Evolutionary conservation across 2,329 filamentous ascomycete genomes (phyloP), one percentile per base, ranked within the genome.

Genomic region (Penicillium digitatum): DNA sequence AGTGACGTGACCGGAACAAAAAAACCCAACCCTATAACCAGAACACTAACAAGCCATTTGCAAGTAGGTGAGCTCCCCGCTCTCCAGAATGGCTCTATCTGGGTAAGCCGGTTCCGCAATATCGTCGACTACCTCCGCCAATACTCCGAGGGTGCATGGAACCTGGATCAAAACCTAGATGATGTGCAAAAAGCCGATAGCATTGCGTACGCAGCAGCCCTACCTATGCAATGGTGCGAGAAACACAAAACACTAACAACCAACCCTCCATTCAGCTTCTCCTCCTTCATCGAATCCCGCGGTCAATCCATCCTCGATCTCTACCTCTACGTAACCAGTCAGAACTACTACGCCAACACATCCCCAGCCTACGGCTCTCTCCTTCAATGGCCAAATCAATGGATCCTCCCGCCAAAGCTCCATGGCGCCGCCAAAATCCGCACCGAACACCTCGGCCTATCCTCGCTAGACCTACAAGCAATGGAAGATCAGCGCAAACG

Each of bases 361-460:
- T 85, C 90, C 16, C 89, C 90, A 2, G 87, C 90, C 35, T 96
- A 91, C 75, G 90, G 87, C 62, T 77, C 79, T 6, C 82, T 96
- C 54, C 83, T 97, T 37, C 84, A 88, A 38, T 95, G 94, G 79
- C 91, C 94, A 18, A 81, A 91, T 59, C 92, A 92, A 65, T 99
- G 94, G 83, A 88, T 88, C 39, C 79, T 95, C 5, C 92, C 92
- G 2, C 86, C 88, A 0, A 79, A 83, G 53, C 79, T 90, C 51
- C 88, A 91, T 47, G 79, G 85, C 11, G 80, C 84, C 35, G 91
- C 92, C 29, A 82, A 88, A 66, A 74, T 79, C 59, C 82, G 87
- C 60, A 92, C 89, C 10, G 82, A 84, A 53, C 83, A 88, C 63
- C 78, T 90, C 3, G 86, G 86, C 14, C 78, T 93, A 51, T 85